phyloP scores from a whole-genome alignment of 2,329 filamentous ascomycete genomes.

The Colletotrichum sp. region DNA sequence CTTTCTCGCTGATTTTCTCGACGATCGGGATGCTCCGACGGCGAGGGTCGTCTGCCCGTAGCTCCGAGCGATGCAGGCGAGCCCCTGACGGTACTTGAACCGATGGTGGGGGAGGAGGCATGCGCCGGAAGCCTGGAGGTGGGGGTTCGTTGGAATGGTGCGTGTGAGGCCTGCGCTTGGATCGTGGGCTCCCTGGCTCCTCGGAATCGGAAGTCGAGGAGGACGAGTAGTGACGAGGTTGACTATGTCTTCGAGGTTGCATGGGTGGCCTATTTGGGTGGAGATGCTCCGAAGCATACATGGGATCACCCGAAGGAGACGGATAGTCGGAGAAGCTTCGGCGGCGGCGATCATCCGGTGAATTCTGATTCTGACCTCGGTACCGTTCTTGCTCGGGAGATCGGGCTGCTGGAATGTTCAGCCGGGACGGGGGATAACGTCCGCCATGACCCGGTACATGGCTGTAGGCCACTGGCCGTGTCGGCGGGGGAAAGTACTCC shows the following conservation, averaged over 20 bases:
- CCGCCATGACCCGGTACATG: conserved; percentile 48
- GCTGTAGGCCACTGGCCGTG: conserved; percentile 38
- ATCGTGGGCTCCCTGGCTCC: conserved; percentile 26
- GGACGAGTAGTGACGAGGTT: conserved; percentile 48
- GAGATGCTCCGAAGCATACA: conserved; percentile 32
- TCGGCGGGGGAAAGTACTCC: conserved; percentile 33
- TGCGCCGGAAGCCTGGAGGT: conserved; percentile 35
- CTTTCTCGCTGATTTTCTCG: conserved; percentile 49
- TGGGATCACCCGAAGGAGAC: conserved; percentile 36
- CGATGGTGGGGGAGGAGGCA: conserved; percentile 32
- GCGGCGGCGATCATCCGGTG: conserved; percentile 47
- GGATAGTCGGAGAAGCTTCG: conserved; percentile 59
- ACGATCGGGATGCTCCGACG: conserved; percentile 40
- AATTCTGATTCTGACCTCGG: conserved; percentile 40
- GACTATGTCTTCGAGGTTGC: conserved; percentile 51
- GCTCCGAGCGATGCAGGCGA: conserved; percentile 37
- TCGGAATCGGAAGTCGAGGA: conserved; percentile 46
- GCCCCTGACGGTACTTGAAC: conserved; percentile 25
- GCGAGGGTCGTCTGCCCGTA: conserved; percentile 39
- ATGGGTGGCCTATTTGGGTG: conserved; percentile 36
- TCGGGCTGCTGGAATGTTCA: conserved; percentile 29
- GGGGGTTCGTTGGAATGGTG: conserved; percentile 30
- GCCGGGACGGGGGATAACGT: conserved; percentile 34
- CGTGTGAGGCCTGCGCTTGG: conserved; percentile 22
- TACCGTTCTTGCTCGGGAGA: conserved; percentile 34